Evolutionary conservation across 177 flowering plant genomes (phyloP), one percentile per base, ranked within the genome.

Genomic region (Telopea speciosissima): DNA sequence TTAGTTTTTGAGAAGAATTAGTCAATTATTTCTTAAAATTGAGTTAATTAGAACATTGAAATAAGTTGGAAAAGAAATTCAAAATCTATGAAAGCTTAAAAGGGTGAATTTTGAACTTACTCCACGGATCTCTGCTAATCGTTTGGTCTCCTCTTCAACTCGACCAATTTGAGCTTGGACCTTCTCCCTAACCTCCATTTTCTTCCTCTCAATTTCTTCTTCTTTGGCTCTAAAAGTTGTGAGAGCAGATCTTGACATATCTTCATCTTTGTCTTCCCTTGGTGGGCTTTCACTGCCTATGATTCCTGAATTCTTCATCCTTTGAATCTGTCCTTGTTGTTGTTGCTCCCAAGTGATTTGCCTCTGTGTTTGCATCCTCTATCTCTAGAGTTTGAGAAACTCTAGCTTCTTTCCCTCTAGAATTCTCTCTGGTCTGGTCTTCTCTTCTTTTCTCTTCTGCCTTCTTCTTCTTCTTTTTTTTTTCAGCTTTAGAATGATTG

Each of bases 121-220:
- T 77, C 86, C 93, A 11, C 87, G 82, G 74, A 91, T 89, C 65
- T 82, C 86, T 22, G 91, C 88, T 75, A 91, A 74, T 33, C 91
- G 89, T 72, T 84, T 91, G 17, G 89, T 81, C 64, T 81, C 92
- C 69, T 83, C 90, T 73, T 88, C 92, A 0, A 84, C 96, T 0
- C 88, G 88, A 42, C 90, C 96, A 26, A 89, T 28, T 21, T 86
- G 89, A 70, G 90, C 87, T 36, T 85, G 83, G 71, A 91, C 89
- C 74, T 79, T 89, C 68, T 85, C 88, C 69, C 79, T 83, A 16
- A 89, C 86, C 75, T 85, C 91, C 81, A 84, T 79, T 76, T 88
- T 91, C 82, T 82, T 91, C 85, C 69, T 88, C 83, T 91, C 93
- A 24, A 91, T 91, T 85, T 89, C 89, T 56, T 89, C 97, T 74